phyloP scores from a whole-genome alignment of 1,284 basidiomycete genomes.

The Laetiporus sulphureus region DNA sequence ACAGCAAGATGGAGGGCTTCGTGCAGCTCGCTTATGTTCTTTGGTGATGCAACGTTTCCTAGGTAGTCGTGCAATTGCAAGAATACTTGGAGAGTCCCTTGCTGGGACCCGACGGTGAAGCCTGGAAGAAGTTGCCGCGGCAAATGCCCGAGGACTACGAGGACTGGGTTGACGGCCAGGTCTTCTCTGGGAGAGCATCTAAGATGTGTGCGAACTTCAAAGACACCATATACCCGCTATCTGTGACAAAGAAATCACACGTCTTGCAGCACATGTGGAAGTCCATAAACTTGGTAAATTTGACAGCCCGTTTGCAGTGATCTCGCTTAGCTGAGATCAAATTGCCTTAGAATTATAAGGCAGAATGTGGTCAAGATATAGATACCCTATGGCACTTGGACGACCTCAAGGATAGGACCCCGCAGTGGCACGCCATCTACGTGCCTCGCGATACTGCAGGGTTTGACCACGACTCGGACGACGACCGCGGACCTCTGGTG shows the following conservation, averaged over 20 bases:
- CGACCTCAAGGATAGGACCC: slow-evolving; percentile 42
- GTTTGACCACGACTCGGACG: slow-evolving; percentile 23
- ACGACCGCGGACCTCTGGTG: slow-evolving; percentile 12
- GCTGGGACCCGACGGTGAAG: slow-evolving; percentile 41
- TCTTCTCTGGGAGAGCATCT: slow-evolving; percentile 50
- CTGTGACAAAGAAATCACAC: slow-evolving; percentile 40
- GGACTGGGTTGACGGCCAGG: slow-evolving; percentile 59
- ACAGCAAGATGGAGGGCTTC: background rate
- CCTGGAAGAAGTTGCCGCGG: slow-evolving; percentile 40
- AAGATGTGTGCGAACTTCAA: slow-evolving; percentile 42
- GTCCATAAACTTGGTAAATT: slow-evolving; percentile 48
- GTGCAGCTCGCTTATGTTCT: no score
- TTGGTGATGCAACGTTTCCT: no score
- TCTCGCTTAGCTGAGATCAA: background rate
- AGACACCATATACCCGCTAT: slow-evolving; percentile 51
- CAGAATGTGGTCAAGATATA: slow-evolving; percentile 42
- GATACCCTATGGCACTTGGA: slow-evolving; percentile 59
- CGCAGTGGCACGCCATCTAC: slow-evolving; percentile 53
- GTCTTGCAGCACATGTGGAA: slow-evolving; percentile 61
- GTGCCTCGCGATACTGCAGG: slow-evolving; percentile 7
- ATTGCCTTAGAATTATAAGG: slow-evolving; percentile 48
- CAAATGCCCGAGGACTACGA: slow-evolving; percentile 52
- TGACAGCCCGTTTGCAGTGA: background rate
- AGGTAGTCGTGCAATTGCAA: slow-evolving; percentile 59
- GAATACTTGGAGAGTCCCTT: slow-evolving; percentile 55